These are phyloP conservation scores for Malbranchea cinnamomea DNA, from an alignment of 2,329 filamentous ascomycete genomes.

Conservation along the genomic window DNA sequence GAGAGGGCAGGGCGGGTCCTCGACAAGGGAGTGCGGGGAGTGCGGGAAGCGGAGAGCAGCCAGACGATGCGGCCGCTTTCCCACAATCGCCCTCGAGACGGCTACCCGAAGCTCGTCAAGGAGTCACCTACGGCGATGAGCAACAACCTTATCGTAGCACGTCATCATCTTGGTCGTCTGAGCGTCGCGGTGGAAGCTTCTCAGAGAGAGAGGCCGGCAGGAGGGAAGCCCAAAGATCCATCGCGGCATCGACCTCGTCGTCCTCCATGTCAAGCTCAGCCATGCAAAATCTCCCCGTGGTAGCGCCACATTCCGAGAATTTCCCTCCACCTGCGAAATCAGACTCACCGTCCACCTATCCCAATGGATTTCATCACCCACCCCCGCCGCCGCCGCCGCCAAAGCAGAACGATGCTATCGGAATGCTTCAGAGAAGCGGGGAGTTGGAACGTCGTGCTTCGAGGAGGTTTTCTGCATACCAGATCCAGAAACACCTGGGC, in stretches of 20 bases:
- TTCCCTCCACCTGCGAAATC: constrained; percentile 12
- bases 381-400: constrained; percentile 69
- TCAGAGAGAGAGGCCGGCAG: constrained; percentile 26
- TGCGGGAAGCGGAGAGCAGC: constrained; percentile 29
- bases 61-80: constrained; percentile 23
- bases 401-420: constrained; percentile 76
- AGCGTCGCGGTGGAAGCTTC: constrained; percentile 17
- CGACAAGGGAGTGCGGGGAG: constrained; percentile 35
- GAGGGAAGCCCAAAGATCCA: constrained; percentile 23
- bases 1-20: constrained; percentile 26
- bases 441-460: constrained; percentile 88
- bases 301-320: constrained; percentile 50
- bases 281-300: constrained; percentile 60
- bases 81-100: constrained; percentile 20
- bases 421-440: constrained; percentile 78
- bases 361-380: constrained; percentile 33
- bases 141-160: constrained; percentile 11
- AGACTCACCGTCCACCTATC: constrained; percentile 11
- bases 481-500: constrained; percentile 88
- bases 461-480: constrained; percentile 85
- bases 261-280: constrained; percentile 46
- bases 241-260: constrained; percentile 12
- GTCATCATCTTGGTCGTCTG: constrained; percentile 15
- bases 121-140: constrained; percentile 24
- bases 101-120: constrained; percentile 21